Evolutionary conservation across 1,284 basidiomycete genomes (phyloP).

Genomic region (Fomitopsis palustris): DNA sequence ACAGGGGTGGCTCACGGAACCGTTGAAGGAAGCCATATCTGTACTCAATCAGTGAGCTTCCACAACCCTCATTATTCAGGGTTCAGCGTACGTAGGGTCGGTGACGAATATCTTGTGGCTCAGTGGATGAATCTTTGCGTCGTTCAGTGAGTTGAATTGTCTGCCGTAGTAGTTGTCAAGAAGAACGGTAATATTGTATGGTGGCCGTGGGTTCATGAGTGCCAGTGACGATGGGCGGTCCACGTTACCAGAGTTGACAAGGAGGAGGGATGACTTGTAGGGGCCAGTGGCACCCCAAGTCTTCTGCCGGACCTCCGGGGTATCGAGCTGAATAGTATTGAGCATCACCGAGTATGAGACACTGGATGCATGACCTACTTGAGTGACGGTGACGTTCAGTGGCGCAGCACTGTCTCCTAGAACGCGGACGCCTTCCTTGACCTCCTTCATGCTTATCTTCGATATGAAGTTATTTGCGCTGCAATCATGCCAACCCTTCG

Average conservation of each 20-base stretch:
- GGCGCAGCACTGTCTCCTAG: conserved; percentile 28
- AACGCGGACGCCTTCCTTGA: conserved; percentile 23
- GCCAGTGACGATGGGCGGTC: conserved; percentile 59
- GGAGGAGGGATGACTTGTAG: conserved; percentile 57
- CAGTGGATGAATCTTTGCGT: conserved; percentile 66
- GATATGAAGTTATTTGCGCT: conserved; percentile 41
- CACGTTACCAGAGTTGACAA: conserved; percentile 68
- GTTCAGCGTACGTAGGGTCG: conserved; percentile 51
- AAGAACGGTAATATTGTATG: conserved; percentile 36
- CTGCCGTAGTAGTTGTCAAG: conserved; percentile 54
- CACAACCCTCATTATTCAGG: neutral
- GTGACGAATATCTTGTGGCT: conserved; percentile 69
- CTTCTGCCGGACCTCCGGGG: conserved; percentile 54
- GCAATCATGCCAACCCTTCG: conserved; percentile 38
- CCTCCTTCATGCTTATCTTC: conserved; percentile 35
- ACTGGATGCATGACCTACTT: conserved; percentile 33
- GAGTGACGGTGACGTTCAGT: conserved; percentile 54
- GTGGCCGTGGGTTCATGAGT: conserved; percentile 60
- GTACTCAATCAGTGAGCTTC: neutral
- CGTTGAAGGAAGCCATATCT: conserved; percentile 63
- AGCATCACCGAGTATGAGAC: neutral
- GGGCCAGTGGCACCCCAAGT: conserved; percentile 76
- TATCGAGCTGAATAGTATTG: conserved; percentile 34
- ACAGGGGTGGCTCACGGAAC: conserved; percentile 60
- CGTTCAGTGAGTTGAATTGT: conserved; percentile 82